A percentile compares a stretch with the other conserved stretches of the same genome.
These are phyloP conservation scores for Reticulascus tulasneorum DNA, from an alignment of 2,329 filamentous ascomycete species.

Conservation along the genomic window DNA sequence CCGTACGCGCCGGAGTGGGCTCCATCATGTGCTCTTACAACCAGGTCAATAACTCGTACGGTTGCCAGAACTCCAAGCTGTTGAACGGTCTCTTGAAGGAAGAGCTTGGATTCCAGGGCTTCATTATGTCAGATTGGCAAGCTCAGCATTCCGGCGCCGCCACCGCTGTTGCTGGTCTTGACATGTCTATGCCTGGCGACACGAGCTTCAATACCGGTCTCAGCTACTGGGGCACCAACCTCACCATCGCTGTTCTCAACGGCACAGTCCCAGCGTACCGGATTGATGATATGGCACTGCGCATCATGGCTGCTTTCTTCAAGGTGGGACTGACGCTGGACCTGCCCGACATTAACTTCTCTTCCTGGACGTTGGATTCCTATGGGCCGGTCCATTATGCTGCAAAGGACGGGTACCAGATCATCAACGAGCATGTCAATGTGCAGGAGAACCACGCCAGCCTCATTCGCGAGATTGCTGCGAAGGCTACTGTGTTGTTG, in stretches of 20 bases:
- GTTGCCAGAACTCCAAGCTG: constrained; percentile 73
- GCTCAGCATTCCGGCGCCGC: constrained; percentile 68
- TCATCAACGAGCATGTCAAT: constrained; percentile 78
- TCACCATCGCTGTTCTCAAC: constrained; percentile 84
- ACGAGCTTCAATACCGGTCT: constrained; percentile 67
- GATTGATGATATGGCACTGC: constrained; percentile 85
- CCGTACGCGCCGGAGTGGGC: constrained; percentile 62
- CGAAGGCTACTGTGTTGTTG: constrained; percentile 79
- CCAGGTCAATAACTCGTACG: constrained; percentile 76
- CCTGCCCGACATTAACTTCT: constrained; percentile 68
- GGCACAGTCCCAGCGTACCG: constrained; percentile 85
- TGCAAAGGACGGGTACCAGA: constrained; percentile 56
- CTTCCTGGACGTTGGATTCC: constrained; percentile 78
- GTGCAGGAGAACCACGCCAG: constrained; percentile 71
- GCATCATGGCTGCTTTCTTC: constrained; percentile 71
- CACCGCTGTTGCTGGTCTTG: constrained; percentile 67
- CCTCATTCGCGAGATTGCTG: constrained; percentile 72
- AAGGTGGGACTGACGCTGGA: constrained; percentile 56
- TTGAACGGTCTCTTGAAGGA: constrained; percentile 74
- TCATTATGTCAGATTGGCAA: constrained; percentile 77
- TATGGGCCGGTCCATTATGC: constrained; percentile 65
- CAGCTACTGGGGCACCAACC: constrained; percentile 80
- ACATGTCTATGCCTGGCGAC: constrained; percentile 90
- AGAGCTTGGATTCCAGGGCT: constrained; percentile 78
- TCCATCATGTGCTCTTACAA: constrained; percentile 68